A percentile compares a stretch with the other conserved stretches of the same genome.
Evolutionary conservation across 164 flowering plant species (phyloP).

Genomic region (Chloranthus sessilifolius): DNA sequence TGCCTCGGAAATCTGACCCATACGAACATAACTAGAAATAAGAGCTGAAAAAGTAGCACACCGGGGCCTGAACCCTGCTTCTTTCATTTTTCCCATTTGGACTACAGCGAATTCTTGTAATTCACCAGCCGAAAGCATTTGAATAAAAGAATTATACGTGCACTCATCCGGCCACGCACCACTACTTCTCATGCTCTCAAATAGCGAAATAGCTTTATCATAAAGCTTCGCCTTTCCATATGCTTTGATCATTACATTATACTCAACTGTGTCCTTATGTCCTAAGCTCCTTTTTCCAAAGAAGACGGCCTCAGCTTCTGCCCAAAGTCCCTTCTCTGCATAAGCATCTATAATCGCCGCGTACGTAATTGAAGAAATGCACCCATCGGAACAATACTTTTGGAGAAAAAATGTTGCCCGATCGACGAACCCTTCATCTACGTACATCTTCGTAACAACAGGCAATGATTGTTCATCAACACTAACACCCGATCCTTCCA

Average conservation of each 20-base stretch:
- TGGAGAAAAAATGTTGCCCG: conserved; percentile 41
- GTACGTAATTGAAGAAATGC: conserved; percentile 42
- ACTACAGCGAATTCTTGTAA: conserved; percentile 48
- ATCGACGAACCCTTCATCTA: conserved; percentile 42
- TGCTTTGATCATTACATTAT: conserved; percentile 89
- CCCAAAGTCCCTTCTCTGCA: conserved; percentile 81
- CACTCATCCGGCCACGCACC: conserved; percentile 92
- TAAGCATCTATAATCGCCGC: conserved; percentile 76
- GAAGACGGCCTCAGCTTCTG: conserved; percentile 78
- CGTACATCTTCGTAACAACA: conserved; percentile 58
- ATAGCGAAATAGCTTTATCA: conserved; percentile 70
- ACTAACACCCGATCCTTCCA: conserved; percentile 37
- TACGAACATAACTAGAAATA: conserved; percentile 57
- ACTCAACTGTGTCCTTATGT: conserved; percentile 52
- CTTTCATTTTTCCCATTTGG: conserved; percentile 65
- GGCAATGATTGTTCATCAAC: conserved; percentile 80
- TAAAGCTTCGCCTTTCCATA: conserved; percentile 74
- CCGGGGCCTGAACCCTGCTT: conserved; percentile 55
- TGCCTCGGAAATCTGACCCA: conserved; percentile 56
- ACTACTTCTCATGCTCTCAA: conserved; percentile 63
- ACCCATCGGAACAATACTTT: conserved; percentile 22
- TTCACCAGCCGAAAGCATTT: conserved; percentile 76
- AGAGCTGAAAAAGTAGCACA: conserved; percentile 69
- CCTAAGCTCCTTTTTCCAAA: conserved; percentile 31
- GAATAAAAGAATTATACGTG: conserved; percentile 78